Percentiles rank a stretch among this genome's conserved stretches.
Conservation (phyloP, 2,329 filamentous ascomycete species). For the Amphichorda felina region DNA sequence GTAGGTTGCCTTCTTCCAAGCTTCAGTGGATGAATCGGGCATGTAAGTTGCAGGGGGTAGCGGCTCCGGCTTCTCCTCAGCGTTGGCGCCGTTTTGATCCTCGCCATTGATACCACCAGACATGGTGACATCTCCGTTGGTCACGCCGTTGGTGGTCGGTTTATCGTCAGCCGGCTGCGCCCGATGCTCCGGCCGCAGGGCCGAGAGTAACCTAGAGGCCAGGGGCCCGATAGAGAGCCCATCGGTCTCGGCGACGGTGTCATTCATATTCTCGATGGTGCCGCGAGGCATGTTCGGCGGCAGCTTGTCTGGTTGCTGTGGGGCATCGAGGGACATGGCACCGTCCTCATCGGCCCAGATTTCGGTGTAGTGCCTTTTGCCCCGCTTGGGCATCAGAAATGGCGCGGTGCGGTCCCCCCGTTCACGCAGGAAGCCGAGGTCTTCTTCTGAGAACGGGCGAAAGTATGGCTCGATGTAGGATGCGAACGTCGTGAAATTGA, state of each 20-base stretch:
- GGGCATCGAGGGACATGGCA: conserved; percentile 58
- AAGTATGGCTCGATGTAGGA: conserved; percentile 89
- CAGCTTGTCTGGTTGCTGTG: conserved; percentile 51
- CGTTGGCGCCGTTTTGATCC: conserved; percentile 20
- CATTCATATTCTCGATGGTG: conserved; percentile 74
- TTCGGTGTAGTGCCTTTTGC: conserved; percentile 76
- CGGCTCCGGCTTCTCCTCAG: conserved; percentile 23
- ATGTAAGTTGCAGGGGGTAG: conserved; percentile 66
- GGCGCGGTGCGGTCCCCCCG: conserved; percentile 73
- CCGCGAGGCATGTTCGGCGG: conserved; percentile 76
- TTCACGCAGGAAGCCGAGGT: conserved; percentile 85
- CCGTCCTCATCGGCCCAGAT: conserved; percentile 94
- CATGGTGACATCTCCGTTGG: conserved; percentile 41
- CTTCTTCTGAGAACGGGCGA: conserved; percentile 80
- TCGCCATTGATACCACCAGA: conserved; percentile 34
- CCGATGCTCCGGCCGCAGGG: conserved; percentile 67
- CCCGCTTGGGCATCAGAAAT: conserved; percentile 77
- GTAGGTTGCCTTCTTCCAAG: conserved; percentile 68
- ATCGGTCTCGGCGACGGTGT: conserved; percentile 79
- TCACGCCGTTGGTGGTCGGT: conserved; percentile 36
- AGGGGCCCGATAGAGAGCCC: conserved; percentile 81
- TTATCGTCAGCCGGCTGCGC: conserved; percentile 43
- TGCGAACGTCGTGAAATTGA: conserved; percentile 87
- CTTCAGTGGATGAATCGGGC: conserved; percentile 61
- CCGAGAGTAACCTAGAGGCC: conserved; percentile 67